Evolutionary conservation across 2,329 filamentous ascomycete species (phyloP), one percentile per base, ranked within the genome.

Genomic region (Colletotrichum sp.): DNA sequence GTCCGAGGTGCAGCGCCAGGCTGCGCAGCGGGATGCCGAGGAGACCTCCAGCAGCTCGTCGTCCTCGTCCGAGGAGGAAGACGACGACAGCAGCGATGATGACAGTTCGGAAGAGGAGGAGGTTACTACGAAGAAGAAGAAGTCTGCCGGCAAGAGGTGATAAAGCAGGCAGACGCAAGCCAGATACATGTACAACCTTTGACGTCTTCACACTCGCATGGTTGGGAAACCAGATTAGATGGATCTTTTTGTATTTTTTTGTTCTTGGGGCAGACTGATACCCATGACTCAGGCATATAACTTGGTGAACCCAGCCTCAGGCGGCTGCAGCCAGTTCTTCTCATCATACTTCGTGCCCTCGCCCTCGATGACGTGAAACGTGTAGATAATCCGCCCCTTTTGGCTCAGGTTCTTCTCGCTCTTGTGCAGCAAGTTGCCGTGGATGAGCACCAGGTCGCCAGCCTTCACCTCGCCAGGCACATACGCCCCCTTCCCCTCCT

Each of bases 391-490:
- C 78, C 96, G 90, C 26, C 96, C 96, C 88, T 95, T 96, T 78
- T 90, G 85, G 83, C 96, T 98, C 71, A 91, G 90, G 83, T 99
- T 99, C 89, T 91, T 95, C 90, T 98, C 96, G 83, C 96, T 98
- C 91, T 98, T 98, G 85, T 99, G 97, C 86, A 98, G 83, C 79
- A 98, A 86, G 84, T 98, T 98, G 2, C 97, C 97, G 86, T 99
- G 96, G 78, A 99, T 98, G 77, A 99, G 86, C 63, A 98, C 96
- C 84, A 99, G 84, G 62, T 94, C 94, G 0, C 97, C 97, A 0
- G 96, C 96, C 86, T 96, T 96, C 70, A 98, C 95, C 87, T 98
- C 95, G 5, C 94, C 94, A 64, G 96, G 86, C 69, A 94, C 92
- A 84, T 98, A 97, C 76, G 91, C 89, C 74, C 90, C 89, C 24